A percentile compares a stretch with the other conserved stretches of the same genome.
phyloP scores from a whole-genome alignment of 1,284 basidiomycete species.

The Inonotus obliquus region DNA sequence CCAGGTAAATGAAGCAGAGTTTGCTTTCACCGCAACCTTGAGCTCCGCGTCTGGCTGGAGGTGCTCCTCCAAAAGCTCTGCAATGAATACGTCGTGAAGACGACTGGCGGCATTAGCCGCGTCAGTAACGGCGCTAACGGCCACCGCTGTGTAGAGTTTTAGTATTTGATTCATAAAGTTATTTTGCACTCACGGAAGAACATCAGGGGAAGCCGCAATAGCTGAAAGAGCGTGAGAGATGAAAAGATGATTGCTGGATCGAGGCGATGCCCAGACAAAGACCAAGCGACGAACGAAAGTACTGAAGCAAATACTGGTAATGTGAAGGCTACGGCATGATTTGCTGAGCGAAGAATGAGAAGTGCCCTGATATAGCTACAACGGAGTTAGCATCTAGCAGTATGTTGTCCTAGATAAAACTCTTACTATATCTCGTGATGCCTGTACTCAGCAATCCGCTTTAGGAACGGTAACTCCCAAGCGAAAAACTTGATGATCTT shows the following conservation, averaged over 20 bases:
- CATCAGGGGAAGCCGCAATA: slow-evolving; percentile 74
- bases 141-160: slow-evolving; percentile 48
- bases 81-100: slow-evolving; percentile 69
- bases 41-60: slow-evolving; percentile 46
- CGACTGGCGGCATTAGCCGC: slow-evolving; percentile 72
- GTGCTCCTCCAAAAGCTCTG: slow-evolving; percentile 64
- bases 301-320: slow-evolving; percentile 82
- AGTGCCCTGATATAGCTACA: slow-evolving; percentile 68
- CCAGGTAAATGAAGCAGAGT: slow-evolving; percentile 78
- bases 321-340: slow-evolving; percentile 63
- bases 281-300: slow-evolving; percentile 82
- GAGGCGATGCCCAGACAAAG: slow-evolving; percentile 61
- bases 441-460: slow-evolving; percentile 68
- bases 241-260: slow-evolving; percentile 75
- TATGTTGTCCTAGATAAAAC: neutral
- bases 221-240: slow-evolving; percentile 77
- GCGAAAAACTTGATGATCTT: slow-evolving; percentile 87
- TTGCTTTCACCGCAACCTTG: slow-evolving; percentile 58
- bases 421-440: slow-evolving; percentile 65
- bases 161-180: neutral
- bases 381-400: neutral
- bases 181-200: slow-evolving; percentile 53
- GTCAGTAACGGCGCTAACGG: slow-evolving; percentile 74
- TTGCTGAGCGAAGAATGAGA: slow-evolving; percentile 67
- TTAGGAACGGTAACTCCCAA: slow-evolving; percentile 75